These are phyloP conservation scores for Blepharisma japonicum DNA, from an alignment of 73 alveolate species.

Conservation along the genomic window DNA sequence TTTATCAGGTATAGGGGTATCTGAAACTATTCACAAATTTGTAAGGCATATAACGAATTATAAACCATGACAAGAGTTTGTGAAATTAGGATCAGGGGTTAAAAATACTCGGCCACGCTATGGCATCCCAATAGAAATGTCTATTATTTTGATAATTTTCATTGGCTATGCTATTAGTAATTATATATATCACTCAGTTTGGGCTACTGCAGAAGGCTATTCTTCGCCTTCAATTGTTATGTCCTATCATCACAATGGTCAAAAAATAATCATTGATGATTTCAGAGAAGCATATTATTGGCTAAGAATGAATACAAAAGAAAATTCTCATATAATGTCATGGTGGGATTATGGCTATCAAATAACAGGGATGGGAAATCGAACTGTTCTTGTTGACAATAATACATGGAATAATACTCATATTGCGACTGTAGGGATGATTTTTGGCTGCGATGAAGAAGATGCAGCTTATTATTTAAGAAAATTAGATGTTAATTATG, in stretches of 20 bases:
- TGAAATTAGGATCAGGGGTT: neutral
- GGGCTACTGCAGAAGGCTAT: conserved; percentile 92
- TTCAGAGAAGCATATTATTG: conserved; percentile 95
- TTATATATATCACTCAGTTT: conserved; percentile 84
- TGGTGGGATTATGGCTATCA: conserved; percentile 98
- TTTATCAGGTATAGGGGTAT: conserved; percentile 65
- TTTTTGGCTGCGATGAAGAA: conserved; percentile 28
- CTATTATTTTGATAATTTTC: neutral
- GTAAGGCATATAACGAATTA: conserved; percentile 12
- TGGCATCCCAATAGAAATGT: conserved; percentile 15
- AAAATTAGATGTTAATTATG: conserved; percentile 82
- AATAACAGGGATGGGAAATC: conserved; percentile 83
- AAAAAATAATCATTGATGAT: conserved; percentile 75
- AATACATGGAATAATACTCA: conserved; percentile 93
- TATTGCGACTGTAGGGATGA: conserved; percentile 92
- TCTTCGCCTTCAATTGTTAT: conserved; percentile 66
- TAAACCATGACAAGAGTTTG: neutral
- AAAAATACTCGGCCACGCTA: neutral
- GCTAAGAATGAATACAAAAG: conserved; percentile 85
- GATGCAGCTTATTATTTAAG: conserved; percentile 37
- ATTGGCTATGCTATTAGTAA: conserved; percentile 38
- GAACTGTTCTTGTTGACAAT: conserved; percentile 88
- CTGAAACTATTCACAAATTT: conserved; percentile 51
- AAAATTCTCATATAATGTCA: conserved; percentile 79
- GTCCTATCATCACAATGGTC: conserved; percentile 40